Evolutionary conservation across 495 filamentous ascomycete species (phyloP), one percentile per base, ranked within the genome.

Genomic region (Platismatia glauca): DNA sequence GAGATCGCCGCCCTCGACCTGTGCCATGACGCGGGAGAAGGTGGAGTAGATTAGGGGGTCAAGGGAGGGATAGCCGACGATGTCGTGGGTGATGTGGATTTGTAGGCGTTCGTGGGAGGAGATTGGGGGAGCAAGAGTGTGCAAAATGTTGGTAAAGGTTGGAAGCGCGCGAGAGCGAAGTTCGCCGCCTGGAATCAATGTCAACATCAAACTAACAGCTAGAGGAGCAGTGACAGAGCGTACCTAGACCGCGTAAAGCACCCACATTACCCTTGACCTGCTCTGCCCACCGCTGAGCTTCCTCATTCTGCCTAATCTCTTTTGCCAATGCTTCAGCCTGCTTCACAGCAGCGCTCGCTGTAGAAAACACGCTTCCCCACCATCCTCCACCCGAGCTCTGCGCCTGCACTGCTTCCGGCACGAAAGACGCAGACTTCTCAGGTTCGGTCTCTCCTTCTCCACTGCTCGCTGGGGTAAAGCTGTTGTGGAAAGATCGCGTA

Each of bases 1-100:
- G n/a, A 99, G 83, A 71, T 97, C 94, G 29, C 94, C 94, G 61
- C 94, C 94, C 75, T 99, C 94, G 59, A 99, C 94, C 75, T 99
- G 94, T 37, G 92, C 80, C 94, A 99, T 99, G 52, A 99, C 93
- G 58, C 91, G 86, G 60, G 89, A 91, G 78, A 99, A 99, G 66
- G 94, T 91, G 38, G 81, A 81, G 74, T 96, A 92, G 70, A 97
- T 90, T 34, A 97, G 82, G 15, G 92, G 91, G 73, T 97, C 92
- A 63, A 99, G 84, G 44, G 89, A 91, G 12, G 95, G 94, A 74
- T 99, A 99, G 59, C 89, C 89, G 56, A 90, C 84, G 24, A 97
- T 81, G 71, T 97, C 91, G 77, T 97, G 95, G 24, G 95, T 96
- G 62, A 95, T 90, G 78, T 99, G 94, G 71, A 99, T 99, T 68